Conservation (phyloP, 768 basidiomycete species). For the Panellus pusillus region DNA sequence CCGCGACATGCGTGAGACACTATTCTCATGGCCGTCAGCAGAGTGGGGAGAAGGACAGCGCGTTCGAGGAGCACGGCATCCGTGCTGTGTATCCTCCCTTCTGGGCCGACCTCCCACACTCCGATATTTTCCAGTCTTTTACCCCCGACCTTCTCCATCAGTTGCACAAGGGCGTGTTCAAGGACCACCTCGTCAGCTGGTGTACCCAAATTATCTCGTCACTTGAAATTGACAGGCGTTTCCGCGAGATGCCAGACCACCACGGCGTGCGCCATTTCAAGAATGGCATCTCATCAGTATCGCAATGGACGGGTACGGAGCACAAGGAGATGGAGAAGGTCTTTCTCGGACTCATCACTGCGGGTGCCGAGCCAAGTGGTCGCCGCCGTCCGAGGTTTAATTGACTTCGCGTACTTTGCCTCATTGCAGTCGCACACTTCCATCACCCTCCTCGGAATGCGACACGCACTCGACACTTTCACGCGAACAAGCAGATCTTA, state of each 20-base stretch:
- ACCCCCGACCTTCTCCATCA: too few species aligned
- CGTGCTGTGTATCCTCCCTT: constrained; percentile 30
- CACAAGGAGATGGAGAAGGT: constrained; percentile 29
- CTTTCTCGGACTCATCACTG: constrained; percentile 27
- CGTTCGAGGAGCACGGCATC: constrained; percentile 18
- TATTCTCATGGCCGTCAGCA: constrained; percentile 17
- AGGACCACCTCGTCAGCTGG: constrained; percentile 42
- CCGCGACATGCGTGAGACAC: background rate
- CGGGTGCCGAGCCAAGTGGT: constrained; percentile 17
- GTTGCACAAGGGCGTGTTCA: constrained; percentile 48
- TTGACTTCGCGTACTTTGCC: constrained; percentile 31
- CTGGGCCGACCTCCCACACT: constrained; percentile 39
- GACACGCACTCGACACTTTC: constrained; percentile 24
- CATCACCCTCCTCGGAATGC: constrained; percentile 22
- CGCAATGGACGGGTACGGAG: constrained; percentile 37
- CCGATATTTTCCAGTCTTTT: constrained; percentile 42
- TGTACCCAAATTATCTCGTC: constrained; percentile 20
- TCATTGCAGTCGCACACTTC: constrained; percentile 22
- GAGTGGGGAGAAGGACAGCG: background rate
- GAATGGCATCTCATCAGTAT: constrained; percentile 32
- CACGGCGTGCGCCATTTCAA: constrained; percentile 31
- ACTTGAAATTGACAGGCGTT: constrained; percentile 34
- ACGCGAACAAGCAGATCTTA: constrained; percentile 28
- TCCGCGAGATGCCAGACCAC: constrained; percentile 28
- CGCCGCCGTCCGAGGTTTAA: constrained; percentile 12